These are phyloP conservation scores for Xerophyta viscosa DNA, from an alignment of 106 monocot genomes.

Conservation along the genomic window DNA sequence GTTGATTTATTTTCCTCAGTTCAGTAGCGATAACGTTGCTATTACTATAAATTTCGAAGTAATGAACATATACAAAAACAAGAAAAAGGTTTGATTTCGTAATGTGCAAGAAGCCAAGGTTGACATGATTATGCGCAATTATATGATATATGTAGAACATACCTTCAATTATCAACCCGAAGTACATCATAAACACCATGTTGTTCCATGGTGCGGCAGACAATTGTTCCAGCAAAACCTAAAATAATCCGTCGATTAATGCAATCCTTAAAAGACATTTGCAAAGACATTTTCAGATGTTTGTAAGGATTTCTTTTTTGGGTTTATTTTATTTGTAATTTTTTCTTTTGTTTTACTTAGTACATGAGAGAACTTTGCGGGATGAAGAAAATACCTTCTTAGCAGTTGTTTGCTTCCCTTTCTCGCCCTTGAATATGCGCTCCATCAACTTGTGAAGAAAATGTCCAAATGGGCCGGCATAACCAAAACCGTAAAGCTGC, in stretches of 20 bases:
- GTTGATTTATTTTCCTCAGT: no score
- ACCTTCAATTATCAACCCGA: slow-evolving; percentile 89
- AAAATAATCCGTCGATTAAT: no score
- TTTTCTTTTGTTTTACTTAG: neutral
- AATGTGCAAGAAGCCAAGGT: no score
- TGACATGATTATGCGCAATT: no score
- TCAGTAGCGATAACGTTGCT: no score
- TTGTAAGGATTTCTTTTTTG: neutral
- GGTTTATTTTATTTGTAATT: neutral
- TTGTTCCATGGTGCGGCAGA: slow-evolving; percentile 94
- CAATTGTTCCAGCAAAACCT: slow-evolving; percentile 85
- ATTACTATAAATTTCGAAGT: no score
- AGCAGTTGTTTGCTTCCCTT: slow-evolving; percentile 63
- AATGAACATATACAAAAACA: no score
- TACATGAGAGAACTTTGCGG: neutral
- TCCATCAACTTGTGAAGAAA: slow-evolving; percentile 97
- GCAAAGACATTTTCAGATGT: no score
- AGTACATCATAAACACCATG: slow-evolving; percentile 85
- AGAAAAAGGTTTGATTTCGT: no score
- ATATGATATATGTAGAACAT: neutral
- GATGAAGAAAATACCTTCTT: slow-evolving; percentile 44
- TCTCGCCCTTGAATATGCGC: slow-evolving; percentile 77
- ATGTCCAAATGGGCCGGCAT: slow-evolving; percentile 91
- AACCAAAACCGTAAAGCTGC: slow-evolving; percentile 93
- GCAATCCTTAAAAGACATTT: slow-evolving; percentile 3